phyloP scores from a whole-genome alignment of 1,284 basidiomycete genomes.

The Microbotryum silenes-acaulis region DNA sequence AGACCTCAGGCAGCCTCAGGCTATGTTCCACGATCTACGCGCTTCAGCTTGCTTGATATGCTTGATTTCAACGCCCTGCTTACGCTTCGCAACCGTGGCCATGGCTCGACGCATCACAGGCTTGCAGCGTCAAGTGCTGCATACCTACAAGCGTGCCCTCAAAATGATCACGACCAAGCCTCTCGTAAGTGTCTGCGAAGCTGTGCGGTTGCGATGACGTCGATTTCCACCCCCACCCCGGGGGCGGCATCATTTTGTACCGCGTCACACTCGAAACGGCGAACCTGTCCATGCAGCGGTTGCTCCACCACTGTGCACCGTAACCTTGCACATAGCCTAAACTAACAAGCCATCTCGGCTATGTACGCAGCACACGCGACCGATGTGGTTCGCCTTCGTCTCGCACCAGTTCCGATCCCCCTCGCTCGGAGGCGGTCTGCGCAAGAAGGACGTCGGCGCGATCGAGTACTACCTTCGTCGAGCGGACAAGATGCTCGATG shows the following conservation, averaged over 20 bases:
- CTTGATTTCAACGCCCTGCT: too few species aligned
- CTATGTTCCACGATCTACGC: too few species aligned
- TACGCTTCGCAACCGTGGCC: too few species aligned
- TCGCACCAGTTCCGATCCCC: conserved; percentile 33
- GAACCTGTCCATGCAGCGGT: not conserved
- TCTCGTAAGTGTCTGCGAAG: conserved; percentile 1
- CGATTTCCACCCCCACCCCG: too few species aligned
- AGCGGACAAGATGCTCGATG: conserved; percentile 34
- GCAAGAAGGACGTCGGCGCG: conserved; percentile 30
- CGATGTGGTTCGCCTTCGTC: conserved; percentile 33
- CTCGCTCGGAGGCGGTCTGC: conserved; percentile 29
- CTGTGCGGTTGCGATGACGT: too few species aligned
- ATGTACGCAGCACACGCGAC: conserved; percentile 24
- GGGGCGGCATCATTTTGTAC: too few species aligned
- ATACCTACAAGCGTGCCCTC: conserved; percentile 30
- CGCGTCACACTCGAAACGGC: not conserved
- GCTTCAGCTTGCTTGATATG: too few species aligned
- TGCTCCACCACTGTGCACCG: too few species aligned
- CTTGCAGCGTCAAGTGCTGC: conserved; percentile 28
- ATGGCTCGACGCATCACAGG: conserved; percentile 19
- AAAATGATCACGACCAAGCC: conserved; percentile 31
- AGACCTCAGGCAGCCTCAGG: too few species aligned
- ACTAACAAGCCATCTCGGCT: not conserved
- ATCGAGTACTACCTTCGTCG: conserved; percentile 33
- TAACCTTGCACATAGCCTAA: not conserved